Percentiles rank a stretch among this genome's conserved stretches.
These are phyloP conservation scores for Fusarium concolor DNA, from an alignment of 2,329 filamentous ascomycete genomes.

Conservation along the genomic window DNA sequence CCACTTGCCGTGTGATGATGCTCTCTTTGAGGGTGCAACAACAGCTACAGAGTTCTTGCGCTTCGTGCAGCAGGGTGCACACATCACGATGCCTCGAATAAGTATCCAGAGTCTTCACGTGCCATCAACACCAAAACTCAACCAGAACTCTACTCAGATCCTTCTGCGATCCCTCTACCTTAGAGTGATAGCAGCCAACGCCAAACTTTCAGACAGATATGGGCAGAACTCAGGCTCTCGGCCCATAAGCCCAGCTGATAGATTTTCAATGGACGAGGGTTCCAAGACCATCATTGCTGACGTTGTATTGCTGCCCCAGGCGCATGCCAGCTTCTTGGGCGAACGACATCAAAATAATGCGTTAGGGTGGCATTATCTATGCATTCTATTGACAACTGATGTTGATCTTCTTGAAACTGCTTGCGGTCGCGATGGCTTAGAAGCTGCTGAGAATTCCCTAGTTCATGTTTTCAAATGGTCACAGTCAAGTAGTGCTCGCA, in stretches of 20 bases:
- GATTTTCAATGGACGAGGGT: background rate
- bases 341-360: conserved; percentile 10
- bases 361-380: conserved; percentile 20
- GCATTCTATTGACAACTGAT: conserved; percentile 13
- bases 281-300: background rate
- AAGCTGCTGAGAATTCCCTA: conserved; percentile 1
- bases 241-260: background rate
- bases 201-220: background rate
- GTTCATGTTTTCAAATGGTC: conserved; percentile 4
- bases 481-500: conserved; percentile 10
- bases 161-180: conserved; percentile 19
- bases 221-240: too few relatives aligned
- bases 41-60: conserved; percentile 2
- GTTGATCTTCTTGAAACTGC: conserved; percentile 17
- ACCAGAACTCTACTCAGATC: conserved; percentile 15
- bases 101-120: background rate
- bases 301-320: background rate
- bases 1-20: conserved; percentile 19
- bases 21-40: conserved; percentile 8
- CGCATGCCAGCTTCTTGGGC: background rate
- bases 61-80: background rate
- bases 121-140: background rate
- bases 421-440: conserved; percentile 12
- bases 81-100: conserved; percentile 8
- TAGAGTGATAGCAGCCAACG: background rate